These are phyloP conservation scores for Elsinoe necatrix DNA, from an alignment of 2,329 filamentous ascomycete species.

Conservation along the genomic window DNA sequence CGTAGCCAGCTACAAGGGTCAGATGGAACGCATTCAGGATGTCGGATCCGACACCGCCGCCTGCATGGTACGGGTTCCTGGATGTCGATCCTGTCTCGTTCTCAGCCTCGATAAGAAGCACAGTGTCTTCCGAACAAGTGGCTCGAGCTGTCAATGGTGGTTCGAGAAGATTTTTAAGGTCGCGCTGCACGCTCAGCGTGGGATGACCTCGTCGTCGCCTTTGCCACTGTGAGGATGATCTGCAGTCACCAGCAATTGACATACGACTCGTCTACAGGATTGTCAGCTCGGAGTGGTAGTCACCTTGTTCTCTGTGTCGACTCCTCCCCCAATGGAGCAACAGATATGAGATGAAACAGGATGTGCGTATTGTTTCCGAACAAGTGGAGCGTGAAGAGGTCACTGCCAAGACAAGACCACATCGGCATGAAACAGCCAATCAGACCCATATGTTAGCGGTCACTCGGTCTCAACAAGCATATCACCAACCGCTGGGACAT, in stretches of 20 bases:
- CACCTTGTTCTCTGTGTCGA: background rate
- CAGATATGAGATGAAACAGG: background rate
- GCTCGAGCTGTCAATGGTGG: background rate
- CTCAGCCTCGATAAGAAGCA: background rate
- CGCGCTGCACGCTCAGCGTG: background rate
- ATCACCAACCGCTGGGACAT: background rate
- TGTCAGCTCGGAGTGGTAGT: background rate
- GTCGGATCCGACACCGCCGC: background rate
- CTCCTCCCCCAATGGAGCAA: background rate
- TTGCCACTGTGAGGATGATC: background rate
- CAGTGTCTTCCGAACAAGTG: background rate
- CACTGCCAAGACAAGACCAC: background rate
- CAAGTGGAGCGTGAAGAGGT: background rate
- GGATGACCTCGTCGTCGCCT: background rate
- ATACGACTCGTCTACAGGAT: background rate
- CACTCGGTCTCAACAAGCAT: background rate
- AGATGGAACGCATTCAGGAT: background rate
- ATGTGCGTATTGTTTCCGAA: background rate
- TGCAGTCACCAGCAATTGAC: background rate
- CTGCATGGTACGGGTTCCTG: background rate
- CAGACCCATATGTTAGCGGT: background rate
- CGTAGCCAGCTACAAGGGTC: background rate
- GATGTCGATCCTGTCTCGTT: background rate
- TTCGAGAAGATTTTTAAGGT: background rate
- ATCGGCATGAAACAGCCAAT: background rate